Percentiles rank a stretch among this genome's conserved stretches.
phyloP scores from a whole-genome alignment of 495 filamentous ascomycete species.

The Penicillium lividum region DNA sequence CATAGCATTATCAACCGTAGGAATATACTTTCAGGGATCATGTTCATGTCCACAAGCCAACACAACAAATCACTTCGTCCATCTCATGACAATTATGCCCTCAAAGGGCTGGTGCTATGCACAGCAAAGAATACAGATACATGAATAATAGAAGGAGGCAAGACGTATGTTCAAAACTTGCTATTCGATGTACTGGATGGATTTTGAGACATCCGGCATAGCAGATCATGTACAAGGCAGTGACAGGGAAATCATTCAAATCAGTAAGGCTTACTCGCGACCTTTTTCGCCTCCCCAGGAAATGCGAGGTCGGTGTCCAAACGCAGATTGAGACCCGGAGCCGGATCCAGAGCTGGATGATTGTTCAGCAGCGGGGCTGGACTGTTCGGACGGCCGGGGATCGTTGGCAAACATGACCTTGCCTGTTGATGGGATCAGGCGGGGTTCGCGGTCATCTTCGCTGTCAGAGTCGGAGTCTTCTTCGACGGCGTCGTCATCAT shows the following conservation, averaged over 20 bases:
- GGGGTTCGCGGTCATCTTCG: slow-evolving; percentile 31
- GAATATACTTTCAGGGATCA: slow-evolving; percentile 4
- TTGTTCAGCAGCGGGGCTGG: slow-evolving; percentile 14
- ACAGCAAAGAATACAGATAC: slow-evolving; percentile 15
- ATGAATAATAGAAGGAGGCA: slow-evolving; percentile 5
- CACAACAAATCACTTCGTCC: not conserved
- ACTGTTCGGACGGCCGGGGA: slow-evolving; percentile 22
- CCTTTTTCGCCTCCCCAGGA: slow-evolving; percentile 36
- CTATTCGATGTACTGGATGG: not conserved
- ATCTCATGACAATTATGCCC: slow-evolving; percentile 10
- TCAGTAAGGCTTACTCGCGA: slow-evolving; percentile 1
- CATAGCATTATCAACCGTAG: slow-evolving; percentile 12
- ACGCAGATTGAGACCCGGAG: slow-evolving; percentile 11
- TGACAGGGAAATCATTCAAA: not conserved
- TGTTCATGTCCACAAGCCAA: not conserved
- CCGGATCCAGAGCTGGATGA: slow-evolving; percentile 24
- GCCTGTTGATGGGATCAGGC: slow-evolving; percentile 17
- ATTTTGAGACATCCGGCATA: not conserved
- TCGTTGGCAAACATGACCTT: slow-evolving; percentile 40
- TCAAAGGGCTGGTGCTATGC: slow-evolving; percentile 14
- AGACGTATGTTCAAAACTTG: not conserved
- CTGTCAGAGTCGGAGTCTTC: slow-evolving; percentile 34
- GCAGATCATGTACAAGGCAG: not conserved
- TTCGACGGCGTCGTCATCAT: slow-evolving; percentile 22
- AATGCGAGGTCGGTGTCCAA: slow-evolving; percentile 25